Percentiles rank a stretch among this genome's conserved stretches.
phyloP scores from a whole-genome alignment of 2,329 filamentous ascomycete genomes.

The Colletotrichum plurivorum region DNA sequence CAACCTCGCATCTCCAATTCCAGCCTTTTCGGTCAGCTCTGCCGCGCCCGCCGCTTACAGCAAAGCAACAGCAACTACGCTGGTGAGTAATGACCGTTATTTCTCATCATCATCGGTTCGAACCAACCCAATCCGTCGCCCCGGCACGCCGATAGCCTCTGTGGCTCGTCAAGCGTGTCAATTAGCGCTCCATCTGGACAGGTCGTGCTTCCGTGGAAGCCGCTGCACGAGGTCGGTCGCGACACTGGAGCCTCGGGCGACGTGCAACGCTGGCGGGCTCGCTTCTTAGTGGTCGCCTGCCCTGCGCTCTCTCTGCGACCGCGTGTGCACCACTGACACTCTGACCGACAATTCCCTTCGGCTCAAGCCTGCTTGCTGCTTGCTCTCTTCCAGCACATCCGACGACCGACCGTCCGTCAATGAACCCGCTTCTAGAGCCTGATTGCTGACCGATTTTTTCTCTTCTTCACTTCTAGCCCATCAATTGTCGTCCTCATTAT shows the following conservation, averaged over 20 bases:
- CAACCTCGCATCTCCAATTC: slow-evolving; percentile 6
- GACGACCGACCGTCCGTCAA: slow-evolving; percentile 5
- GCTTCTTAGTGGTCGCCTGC: slow-evolving; percentile 32
- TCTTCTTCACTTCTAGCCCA: slow-evolving; percentile 13
- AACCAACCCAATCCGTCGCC: slow-evolving; percentile 31
- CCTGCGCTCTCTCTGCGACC: slow-evolving; percentile 13
- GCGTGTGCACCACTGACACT: slow-evolving; percentile 38
- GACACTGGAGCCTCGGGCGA: slow-evolving; percentile 14
- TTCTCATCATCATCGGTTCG: slow-evolving; percentile 21
- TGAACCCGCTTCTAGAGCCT: slow-evolving; percentile 5
- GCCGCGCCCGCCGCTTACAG: too few relatives aligned
- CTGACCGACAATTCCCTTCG: slow-evolving; percentile 38
- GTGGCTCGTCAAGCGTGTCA: slow-evolving; percentile 28
- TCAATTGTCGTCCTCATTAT: slow-evolving; percentile 16
- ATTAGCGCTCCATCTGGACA: slow-evolving; percentile 28
- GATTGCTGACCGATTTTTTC: slow-evolving; percentile 31
- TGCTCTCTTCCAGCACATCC: slow-evolving; percentile 31
- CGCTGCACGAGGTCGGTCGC: slow-evolving; percentile 13
- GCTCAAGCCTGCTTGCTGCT: slow-evolving; percentile 24
- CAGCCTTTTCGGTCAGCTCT: slow-evolving; percentile 4
- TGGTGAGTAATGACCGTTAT: slow-evolving; percentile 37
- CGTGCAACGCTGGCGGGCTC: slow-evolving; percentile 20
- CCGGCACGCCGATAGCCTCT: slow-evolving; percentile 26
- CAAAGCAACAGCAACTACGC: too few relatives aligned
- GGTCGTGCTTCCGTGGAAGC: slow-evolving; percentile 31